Base-by-base conservation (phyloP, 2,329 filamentous ascomycete genomes). In the Talaromyces islandicus region DNA sequence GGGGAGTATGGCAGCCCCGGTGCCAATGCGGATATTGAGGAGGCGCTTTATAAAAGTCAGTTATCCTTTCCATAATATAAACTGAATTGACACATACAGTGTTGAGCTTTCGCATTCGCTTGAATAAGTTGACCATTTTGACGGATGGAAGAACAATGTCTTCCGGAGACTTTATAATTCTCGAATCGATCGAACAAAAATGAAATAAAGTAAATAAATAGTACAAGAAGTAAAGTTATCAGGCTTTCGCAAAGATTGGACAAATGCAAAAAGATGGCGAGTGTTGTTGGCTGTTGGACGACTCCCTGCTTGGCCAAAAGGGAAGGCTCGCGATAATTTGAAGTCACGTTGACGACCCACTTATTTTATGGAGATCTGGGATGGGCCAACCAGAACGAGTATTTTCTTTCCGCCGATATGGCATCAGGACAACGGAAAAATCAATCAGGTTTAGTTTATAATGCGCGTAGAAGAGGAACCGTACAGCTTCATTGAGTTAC, bases 1-100 rank as follows among this genome's bases (percentile, higher is more conserved):
- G 30, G 93, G 91, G 25, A 99, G 81, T 65, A 91, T 80, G 21
- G 90, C 88, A 50, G 94, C 92, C 60, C 93, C 94, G 30, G 90
- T 88, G 61, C 93, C 94, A 72, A 89, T 81, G 72, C 88, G 86
- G 75, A 97, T 81, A 70, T 82, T 80, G 64, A 94, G 82, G 56
- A 95, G 80, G 25, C 57, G 60, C 89, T 94, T 73, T 62, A 29
- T 25, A 43, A 52, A n/a, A 9, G 11, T 25, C n/a, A 48, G 61
- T 25, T 46, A 60, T 62, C 67, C 70, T 68, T 71, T 60, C 54
- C 59, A 53, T 63, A 59, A 61, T 67, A 46, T 52, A 63, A 62
- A 64, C 65, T 41, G 5, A 29, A 57, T 57, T 30, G 21, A 43
- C 29, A 25, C 53, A 43, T 81, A 91, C 90, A 75, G 83, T 80